A percentile compares a stretch with the other conserved stretches of the same genome.
phyloP scores from a whole-genome alignment of 805 yeast genomes.

The Candida hispaniensis region DNA sequence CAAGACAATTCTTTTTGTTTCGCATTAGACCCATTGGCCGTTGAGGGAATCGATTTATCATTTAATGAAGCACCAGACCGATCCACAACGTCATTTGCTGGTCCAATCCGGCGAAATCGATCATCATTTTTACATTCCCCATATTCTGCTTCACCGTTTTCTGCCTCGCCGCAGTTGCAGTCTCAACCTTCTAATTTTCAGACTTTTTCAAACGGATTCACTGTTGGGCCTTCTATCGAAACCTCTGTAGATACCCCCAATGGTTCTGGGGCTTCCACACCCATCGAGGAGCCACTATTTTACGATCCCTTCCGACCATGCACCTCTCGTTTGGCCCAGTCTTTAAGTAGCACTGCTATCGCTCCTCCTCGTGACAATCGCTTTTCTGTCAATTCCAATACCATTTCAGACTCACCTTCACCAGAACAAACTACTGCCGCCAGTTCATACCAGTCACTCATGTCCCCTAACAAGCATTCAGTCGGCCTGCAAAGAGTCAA shows the following conservation, averaged over 20 bases:
- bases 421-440: conserved; percentile 15
- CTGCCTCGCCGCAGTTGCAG: conserved; percentile 15
- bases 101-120: conserved; percentile 17
- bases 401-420: conserved; percentile 12
- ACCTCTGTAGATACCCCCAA: conserved; percentile 3
- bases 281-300: conserved; percentile 15
- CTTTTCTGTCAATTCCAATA: conserved; percentile 9
- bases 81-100: conserved; percentile 12
- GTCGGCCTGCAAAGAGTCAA: conserved; percentile 13
- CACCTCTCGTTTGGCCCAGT: conserved; percentile 8
- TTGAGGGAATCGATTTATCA: conserved; percentile 33
- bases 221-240: too few species aligned
- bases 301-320: conserved; percentile 15
- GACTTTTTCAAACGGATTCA: conserved; percentile 5
- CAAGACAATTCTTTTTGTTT: conserved; percentile 27
- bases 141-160: conserved; percentile 15
- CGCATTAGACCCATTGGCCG: conserved; percentile 38
- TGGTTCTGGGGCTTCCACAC: conserved; percentile 15
- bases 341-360: conserved; percentile 14
- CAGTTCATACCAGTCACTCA: conserved; percentile 13
- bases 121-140: conserved; percentile 12
- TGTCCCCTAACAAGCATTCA: conserved; percentile 15
- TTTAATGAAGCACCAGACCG: conserved; percentile 9
- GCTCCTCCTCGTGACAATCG: conserved; percentile 14
- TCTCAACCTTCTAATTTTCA: conserved; percentile 12